Base-by-base conservation (phyloP, 345 rosid genomes). In the Rhodamnia argentea region DNA sequence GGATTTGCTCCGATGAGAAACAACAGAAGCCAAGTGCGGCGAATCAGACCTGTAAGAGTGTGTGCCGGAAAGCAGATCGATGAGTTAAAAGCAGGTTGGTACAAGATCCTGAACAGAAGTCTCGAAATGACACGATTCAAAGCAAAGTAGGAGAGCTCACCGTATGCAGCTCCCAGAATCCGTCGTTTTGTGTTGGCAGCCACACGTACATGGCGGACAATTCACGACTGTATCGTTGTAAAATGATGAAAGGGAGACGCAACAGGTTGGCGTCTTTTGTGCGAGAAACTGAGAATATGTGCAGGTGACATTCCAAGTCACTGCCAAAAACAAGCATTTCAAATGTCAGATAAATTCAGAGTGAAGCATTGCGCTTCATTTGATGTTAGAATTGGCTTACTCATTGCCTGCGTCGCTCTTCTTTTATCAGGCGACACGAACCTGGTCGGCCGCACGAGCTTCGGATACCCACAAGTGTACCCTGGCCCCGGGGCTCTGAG, bases 291-390 rank as follows among this genome's bases (percentile, higher is more conserved):
- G 99, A 5, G 99, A 97, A 88, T 96, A 96, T 82, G 96, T 94
- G 93, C 99, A 96, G 13, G 98, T 95, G 86, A 93, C 91, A 87
- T 96, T 95, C 99, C 99, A 95, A n/a, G 99, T 97, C 99, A 97
- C 99, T 97, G 96, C 91, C 27, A 86, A 82, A 85, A 85, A 47
- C 29, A 60, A 87, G 37, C 10, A 85, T 78, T 57, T 26, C 78
- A 56, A 82, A 11, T 85, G 57, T 86, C 29, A 57, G 74, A 37
- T 44, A 51, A 56, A 58, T 54, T 84, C 83, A 86, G 85, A 58
- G 64, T 70, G 83, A 56, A 56, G 42, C 27, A 52, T 15, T 78
- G 50, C 29, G 53, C 54, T 47, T 83, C 4, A 15, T 83, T 70
- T 84, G 26, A 47, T 56, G 56, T 64, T 44, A 83, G 37, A 42